Evolutionary conservation across 2,329 filamentous ascomycete genomes (phyloP).

Genomic region (Penicillium sp.): DNA sequence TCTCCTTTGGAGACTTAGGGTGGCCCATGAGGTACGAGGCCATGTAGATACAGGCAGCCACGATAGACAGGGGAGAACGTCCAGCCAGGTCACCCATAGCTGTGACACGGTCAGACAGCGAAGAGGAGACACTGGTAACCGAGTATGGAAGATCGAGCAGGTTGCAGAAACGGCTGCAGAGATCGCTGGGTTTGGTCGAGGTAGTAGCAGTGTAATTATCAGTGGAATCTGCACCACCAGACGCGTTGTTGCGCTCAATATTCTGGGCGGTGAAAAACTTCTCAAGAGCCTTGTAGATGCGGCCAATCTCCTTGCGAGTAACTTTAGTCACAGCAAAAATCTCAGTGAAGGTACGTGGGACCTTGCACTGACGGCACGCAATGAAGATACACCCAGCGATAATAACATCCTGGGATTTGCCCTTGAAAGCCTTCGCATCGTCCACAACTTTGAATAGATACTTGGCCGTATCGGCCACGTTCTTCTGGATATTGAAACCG

Average conservation of each 20-base stretch:
- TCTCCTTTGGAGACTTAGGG: conserved; percentile 78
- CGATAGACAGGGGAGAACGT: conserved; percentile 89
- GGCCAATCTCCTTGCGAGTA: conserved; percentile 94
- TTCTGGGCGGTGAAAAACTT: conserved; percentile 79
- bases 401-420: conserved; percentile 89
- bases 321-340: conserved; percentile 93
- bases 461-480: conserved; percentile 86
- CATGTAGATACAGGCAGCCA: conserved; percentile 96
- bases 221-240: conserved; percentile 54
- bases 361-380: conserved; percentile 84
- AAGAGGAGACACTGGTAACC: conserved; percentile 77
- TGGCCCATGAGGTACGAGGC: conserved; percentile 83
- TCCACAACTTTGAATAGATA: conserved; percentile 94
- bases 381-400: conserved; percentile 98
- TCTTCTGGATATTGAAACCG: conserved; percentile 75
- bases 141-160: conserved; percentile 73
- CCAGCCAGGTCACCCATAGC: conserved; percentile 81
- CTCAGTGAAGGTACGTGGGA: conserved; percentile 88
- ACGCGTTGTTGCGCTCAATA: conserved; percentile 55
- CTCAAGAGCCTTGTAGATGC: conserved; percentile 92
- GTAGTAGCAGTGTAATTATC: conserved; percentile 69
- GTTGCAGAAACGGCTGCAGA: conserved; percentile 88
- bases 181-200: conserved; percentile 77
- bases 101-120: conserved; percentile 75
- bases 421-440: conserved; percentile 90